These are phyloP conservation scores for Didymellaceae sp. DNA, from an alignment of 2,329 filamentous ascomycete genomes.

Conservation along the genomic window DNA sequence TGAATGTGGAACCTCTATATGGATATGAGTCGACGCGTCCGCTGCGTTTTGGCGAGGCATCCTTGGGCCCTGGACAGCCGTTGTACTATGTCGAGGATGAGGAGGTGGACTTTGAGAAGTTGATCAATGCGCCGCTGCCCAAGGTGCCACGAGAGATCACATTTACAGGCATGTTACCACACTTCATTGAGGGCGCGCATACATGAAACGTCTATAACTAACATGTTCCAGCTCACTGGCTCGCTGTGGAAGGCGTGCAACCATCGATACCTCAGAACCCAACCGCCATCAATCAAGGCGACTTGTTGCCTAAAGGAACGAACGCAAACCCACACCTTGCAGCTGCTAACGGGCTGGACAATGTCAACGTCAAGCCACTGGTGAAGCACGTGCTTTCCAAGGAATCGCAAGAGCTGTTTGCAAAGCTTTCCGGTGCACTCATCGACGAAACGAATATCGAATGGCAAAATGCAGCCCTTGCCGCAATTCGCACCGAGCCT, in stretches of 20 bases:
- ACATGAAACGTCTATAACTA: constrained; percentile 8
- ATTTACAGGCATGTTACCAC: constrained; percentile 73
- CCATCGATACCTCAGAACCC: constrained; percentile 97
- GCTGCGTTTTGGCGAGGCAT: constrained; percentile 90
- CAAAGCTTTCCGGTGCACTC: constrained; percentile 88
- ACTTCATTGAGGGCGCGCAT: neutral
- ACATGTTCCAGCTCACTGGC: constrained; percentile 78
- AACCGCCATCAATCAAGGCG: constrained; percentile 82
- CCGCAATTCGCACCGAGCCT: constrained; percentile 85
- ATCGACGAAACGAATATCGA: constrained; percentile 88
- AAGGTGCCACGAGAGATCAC: constrained; percentile 93
- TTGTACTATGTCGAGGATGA: constrained; percentile 98
- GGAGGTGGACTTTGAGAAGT: constrained; percentile 97
- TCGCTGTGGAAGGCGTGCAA: constrained; percentile 96
- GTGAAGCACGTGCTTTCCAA: constrained; percentile 97
- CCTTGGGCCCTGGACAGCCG: constrained; percentile 89
- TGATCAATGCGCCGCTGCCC: constrained; percentile 94
- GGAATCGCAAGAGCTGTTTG: constrained; percentile 95
- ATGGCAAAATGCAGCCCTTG: constrained; percentile 82
- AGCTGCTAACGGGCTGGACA: constrained; percentile 82
- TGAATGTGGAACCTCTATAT: constrained; percentile 94
- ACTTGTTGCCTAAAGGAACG: constrained; percentile 87
- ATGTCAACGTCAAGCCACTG: constrained; percentile 81
- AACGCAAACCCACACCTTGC: constrained; percentile 86
- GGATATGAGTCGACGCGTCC: constrained; percentile 93